Evolutionary conservation across 2,329 filamentous ascomycete genomes (phyloP).

Genomic region (Hypocreales sp.): DNA sequence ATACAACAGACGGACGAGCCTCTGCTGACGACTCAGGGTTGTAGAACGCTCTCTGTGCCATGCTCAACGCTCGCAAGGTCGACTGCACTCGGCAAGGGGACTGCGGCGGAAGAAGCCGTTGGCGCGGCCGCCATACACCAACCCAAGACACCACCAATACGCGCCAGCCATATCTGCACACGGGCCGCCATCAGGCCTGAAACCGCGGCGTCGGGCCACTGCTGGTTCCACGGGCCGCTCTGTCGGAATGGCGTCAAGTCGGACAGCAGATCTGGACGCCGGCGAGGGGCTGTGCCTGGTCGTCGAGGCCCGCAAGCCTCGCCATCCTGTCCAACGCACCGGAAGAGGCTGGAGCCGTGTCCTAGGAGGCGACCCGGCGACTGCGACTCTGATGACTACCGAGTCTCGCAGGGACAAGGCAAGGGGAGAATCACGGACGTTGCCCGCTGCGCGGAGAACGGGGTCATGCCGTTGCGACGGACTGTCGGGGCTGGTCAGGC

Average conservation of each 20-base stretch:
- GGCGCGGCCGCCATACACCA: slow-evolving; percentile 1
- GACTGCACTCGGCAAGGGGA: slow-evolving; percentile 16
- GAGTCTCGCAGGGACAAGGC: too few relatives aligned
- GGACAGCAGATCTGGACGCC: background rate
- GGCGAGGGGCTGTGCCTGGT: background rate
- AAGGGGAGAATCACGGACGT: background rate
- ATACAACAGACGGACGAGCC: background rate
- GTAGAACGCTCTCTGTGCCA: too few relatives aligned
- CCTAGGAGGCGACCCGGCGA: too few relatives aligned
- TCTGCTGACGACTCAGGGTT: too few relatives aligned
- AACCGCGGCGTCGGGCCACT: background rate
- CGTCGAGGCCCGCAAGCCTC: background rate
- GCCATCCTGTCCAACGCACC: background rate
- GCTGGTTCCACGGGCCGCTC: slow-evolving; percentile 2
- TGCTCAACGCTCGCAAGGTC: slow-evolving; percentile 18
- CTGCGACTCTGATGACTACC: too few relatives aligned
- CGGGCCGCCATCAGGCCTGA: slow-evolving; percentile 2
- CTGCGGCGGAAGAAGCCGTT: slow-evolving; percentile 1
- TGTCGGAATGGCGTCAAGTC: slow-evolving; percentile 1
- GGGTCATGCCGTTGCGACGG: too few relatives aligned
- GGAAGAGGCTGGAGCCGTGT: too few relatives aligned
- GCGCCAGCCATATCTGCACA: slow-evolving; percentile 1
- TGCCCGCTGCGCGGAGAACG: background rate
- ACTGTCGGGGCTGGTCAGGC: too few relatives aligned
- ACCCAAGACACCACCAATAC: too few relatives aligned